Evolutionary conservation across 2,329 filamentous ascomycete genomes (phyloP).

Genomic region (Chaetomiaceae sp.): DNA sequence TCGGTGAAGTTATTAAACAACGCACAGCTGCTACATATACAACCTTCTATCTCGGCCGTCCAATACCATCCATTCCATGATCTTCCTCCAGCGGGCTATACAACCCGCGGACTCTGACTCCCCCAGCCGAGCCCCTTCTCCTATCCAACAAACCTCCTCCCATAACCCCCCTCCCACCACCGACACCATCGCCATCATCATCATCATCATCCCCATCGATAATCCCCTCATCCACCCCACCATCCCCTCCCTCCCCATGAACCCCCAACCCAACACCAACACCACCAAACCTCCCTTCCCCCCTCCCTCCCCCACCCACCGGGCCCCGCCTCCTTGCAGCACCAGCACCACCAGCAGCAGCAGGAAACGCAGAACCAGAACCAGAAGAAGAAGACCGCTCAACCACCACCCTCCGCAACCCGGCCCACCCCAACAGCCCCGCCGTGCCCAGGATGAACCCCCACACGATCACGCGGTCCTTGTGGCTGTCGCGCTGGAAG

Average conservation of each 20-base stretch:
- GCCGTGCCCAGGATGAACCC: conserved; percentile 54
- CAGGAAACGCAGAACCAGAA: neutral
- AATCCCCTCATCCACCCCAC: neutral
- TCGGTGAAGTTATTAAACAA: too few relatives aligned
- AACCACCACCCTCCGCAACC: conserved; percentile 38
- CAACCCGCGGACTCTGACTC: neutral
- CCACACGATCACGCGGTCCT: conserved; percentile 62
- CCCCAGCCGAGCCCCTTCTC: neutral
- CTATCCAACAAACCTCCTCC: neutral
- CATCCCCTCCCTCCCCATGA: neutral
- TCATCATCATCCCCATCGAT: neutral
- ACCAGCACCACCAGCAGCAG: neutral
- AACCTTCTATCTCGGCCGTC: neutral
- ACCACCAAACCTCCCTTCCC: neutral
- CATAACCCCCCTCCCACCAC: neutral
- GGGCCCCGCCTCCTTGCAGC: neutral
- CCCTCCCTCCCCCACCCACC: neutral
- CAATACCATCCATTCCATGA: neutral
- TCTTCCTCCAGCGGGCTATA: conserved; percentile 9
- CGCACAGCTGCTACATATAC: too few relatives aligned
- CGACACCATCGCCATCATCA: conserved; percentile 1
- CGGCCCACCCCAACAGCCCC: conserved; percentile 56
- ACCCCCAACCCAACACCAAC: too few relatives aligned
- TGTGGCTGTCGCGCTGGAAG: conserved; percentile 61
- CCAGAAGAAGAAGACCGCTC: neutral